Base-by-base conservation (phyloP, 2,329 filamentous ascomycete genomes). In the Colletotrichum coccodes region DNA sequence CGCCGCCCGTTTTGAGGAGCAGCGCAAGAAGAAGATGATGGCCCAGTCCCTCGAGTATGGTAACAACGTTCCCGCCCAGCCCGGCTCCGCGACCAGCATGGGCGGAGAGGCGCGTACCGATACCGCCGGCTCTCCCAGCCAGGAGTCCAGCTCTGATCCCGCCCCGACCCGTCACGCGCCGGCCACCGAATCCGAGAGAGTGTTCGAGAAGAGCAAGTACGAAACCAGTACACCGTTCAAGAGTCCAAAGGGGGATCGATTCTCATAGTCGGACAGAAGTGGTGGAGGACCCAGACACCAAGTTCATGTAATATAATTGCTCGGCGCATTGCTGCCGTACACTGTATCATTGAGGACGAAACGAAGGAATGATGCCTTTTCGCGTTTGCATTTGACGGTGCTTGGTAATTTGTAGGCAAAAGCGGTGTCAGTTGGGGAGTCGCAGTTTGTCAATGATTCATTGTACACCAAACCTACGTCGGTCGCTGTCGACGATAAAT, bases 131-230 rank as follows among this genome's bases (percentile, higher is more conserved):
- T 89, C 88, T 23, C 92, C 93, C 26, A 93, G 92, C 78, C 86
- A 89, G 75, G 92, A 96, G 81, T 89, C 90, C 36, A 89, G 87
- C 75, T 83, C 84, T 71, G 95, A 97, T 81, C 94, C 94, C n/a
- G 94, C 95, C 14, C 92, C 94, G 11, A 97, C 94, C 60, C 85
- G 90, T 72, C 94, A 97, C 81, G 92, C 92, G 69, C 92, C 93
- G 2, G 86, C 90, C 72, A 92, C 89, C 47, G 92, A 93, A 77
- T 82, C 84, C 49, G 86, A 94, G 76, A 85, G 87, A 71, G 84
- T 92, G 30, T 75, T 83, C 40, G 93, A 95, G 80, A 97, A 94
- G 85, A 92, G 94, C 79, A 97, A 97, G 82, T 98, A 97, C 80
- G 95, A 98, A 83, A 91, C 92, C 36, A 85, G 84, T 60, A 86